Percentiles rank a stretch among this genome's conserved stretches.
Evolutionary conservation across 495 filamentous ascomycete species (phyloP).

Genomic region (Hypoxylon subgilvum): DNA sequence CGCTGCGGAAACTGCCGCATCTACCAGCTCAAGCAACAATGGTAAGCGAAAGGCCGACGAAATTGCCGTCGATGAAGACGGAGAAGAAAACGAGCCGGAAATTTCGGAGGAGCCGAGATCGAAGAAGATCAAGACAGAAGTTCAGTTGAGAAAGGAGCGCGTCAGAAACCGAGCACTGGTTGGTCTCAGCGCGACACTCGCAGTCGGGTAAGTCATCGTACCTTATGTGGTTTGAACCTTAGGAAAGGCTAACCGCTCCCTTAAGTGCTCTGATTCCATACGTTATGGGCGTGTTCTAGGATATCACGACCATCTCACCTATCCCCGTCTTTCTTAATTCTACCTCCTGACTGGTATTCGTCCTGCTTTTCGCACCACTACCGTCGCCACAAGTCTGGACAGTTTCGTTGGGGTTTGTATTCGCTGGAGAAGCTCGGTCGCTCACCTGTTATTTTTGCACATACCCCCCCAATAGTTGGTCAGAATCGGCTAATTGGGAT

Average conservation of each 20-base stretch:
- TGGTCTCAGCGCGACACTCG: slow-evolving; percentile 82
- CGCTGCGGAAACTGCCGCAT: slow-evolving; percentile 57
- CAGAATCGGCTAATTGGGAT: slow-evolving; percentile 21
- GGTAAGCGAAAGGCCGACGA: slow-evolving; percentile 86
- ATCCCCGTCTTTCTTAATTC: slow-evolving; percentile 19
- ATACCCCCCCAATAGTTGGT: slow-evolving; percentile 36
- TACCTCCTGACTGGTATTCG: slow-evolving; percentile 15
- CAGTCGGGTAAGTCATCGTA: slow-evolving; percentile 77
- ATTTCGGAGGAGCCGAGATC: slow-evolving; percentile 62
- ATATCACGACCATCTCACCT: not conserved
- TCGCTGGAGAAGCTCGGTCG: slow-evolving; percentile 20
- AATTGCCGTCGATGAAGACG: slow-evolving; percentile 53
- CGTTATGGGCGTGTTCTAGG: slow-evolving; percentile 54
- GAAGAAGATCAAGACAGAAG: slow-evolving; percentile 77
- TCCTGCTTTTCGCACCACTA: slow-evolving; percentile 10
- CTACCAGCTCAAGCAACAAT: slow-evolving; percentile 53
- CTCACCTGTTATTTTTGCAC: slow-evolving; percentile 36
- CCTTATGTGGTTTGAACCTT: not conserved
- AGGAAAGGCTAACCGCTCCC: slow-evolving; percentile 36
- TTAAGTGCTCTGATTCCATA: slow-evolving; percentile 63
- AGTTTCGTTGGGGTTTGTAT: slow-evolving; percentile 18
- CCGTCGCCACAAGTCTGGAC: slow-evolving; percentile 6
- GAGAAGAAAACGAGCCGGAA: slow-evolving; percentile 48
- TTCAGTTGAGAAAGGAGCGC: slow-evolving; percentile 79
- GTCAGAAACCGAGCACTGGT: slow-evolving; percentile 82